phyloP scores from a whole-genome alignment of 2,329 filamentous ascomycete species.

The Apiospora pterosperma region DNA sequence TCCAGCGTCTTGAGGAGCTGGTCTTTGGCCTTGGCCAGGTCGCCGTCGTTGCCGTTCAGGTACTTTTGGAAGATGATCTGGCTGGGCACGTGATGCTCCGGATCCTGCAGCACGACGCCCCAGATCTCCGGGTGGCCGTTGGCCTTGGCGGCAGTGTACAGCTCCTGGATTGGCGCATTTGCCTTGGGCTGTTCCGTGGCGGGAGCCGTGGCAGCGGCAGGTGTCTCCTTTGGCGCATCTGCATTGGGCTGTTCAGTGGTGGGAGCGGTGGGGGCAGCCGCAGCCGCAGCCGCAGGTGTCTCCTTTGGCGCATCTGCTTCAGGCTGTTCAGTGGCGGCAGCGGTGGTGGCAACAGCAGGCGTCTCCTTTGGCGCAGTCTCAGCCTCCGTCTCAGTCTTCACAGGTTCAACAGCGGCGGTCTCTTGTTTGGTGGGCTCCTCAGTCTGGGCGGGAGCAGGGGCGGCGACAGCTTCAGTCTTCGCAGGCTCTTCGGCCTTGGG shows the following conservation, averaged over 20 bases:
- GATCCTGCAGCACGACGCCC: slow-evolving; percentile 66
- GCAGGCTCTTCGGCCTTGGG: background rate
- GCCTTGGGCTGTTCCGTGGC: background rate
- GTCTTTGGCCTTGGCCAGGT: slow-evolving; percentile 68
- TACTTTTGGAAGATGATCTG: slow-evolving; percentile 90
- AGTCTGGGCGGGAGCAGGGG: background rate
- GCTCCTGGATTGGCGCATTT: slow-evolving; percentile 22
- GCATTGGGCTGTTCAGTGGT: too few relatives aligned
- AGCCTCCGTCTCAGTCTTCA: background rate
- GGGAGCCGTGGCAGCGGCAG: background rate
- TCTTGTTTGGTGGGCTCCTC: background rate
- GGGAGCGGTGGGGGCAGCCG: too few relatives aligned
- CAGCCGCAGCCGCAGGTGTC: background rate
- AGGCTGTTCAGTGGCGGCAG: too few relatives aligned
- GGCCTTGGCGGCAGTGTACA: slow-evolving; percentile 23
- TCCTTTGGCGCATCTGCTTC: background rate
- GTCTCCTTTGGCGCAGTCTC: background rate
- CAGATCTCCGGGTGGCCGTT: slow-evolving; percentile 74
- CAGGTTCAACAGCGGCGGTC: background rate
- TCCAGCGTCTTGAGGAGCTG: slow-evolving; percentile 77
- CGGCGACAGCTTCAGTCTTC: too few relatives aligned
- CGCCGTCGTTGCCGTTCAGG: slow-evolving; percentile 81
- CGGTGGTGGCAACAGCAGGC: background rate
- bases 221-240: background rate
- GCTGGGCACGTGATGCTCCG: slow-evolving; percentile 62